phyloP scores from a whole-genome alignment of 768 basidiomycete genomes.

The Goffeauzyma gilvescens region DNA sequence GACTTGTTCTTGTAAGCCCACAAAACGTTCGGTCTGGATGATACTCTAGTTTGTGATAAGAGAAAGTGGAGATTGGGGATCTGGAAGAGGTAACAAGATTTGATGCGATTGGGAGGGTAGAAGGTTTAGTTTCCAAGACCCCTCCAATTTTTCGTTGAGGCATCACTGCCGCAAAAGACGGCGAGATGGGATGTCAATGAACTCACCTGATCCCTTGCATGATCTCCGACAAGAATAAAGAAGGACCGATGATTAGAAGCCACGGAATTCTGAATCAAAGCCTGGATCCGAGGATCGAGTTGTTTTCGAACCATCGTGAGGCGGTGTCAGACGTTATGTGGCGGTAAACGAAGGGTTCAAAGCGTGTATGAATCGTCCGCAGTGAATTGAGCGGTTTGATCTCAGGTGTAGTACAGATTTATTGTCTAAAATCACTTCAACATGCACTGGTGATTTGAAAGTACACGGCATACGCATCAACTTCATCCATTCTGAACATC shows the following conservation, averaged over 20 bases:
- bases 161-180: slow-evolving; percentile 35
- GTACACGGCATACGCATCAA: no score
- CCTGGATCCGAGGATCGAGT: slow-evolving; percentile 79
- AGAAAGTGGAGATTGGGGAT: slow-evolving; percentile 89
- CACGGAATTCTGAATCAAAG: slow-evolving; percentile 81
- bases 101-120: no score
- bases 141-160: no score
- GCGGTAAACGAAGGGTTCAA: no score
- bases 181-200: slow-evolving; percentile 18
- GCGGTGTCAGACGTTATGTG: neutral
- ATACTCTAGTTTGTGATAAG: slow-evolving; percentile 74
- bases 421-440: no score
- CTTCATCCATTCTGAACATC: no score
- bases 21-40: slow-evolving; percentile 70
- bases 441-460: no score
- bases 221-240: slow-evolving; percentile 89
- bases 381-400: no score
- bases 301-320: slow-evolving; percentile 32
- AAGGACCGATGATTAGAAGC: slow-evolving; percentile 82
- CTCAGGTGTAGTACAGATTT: no score
- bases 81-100: no score
- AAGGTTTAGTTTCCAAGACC: no score
- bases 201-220: slow-evolving; percentile 80
- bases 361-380: no score
- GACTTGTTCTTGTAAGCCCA: slow-evolving; percentile 99